Evolutionary conservation across 176 grass and related monocot genomes (phyloP), one percentile per base, ranked within the genome.

Genomic region (Thinopyrum elongatum): DNA sequence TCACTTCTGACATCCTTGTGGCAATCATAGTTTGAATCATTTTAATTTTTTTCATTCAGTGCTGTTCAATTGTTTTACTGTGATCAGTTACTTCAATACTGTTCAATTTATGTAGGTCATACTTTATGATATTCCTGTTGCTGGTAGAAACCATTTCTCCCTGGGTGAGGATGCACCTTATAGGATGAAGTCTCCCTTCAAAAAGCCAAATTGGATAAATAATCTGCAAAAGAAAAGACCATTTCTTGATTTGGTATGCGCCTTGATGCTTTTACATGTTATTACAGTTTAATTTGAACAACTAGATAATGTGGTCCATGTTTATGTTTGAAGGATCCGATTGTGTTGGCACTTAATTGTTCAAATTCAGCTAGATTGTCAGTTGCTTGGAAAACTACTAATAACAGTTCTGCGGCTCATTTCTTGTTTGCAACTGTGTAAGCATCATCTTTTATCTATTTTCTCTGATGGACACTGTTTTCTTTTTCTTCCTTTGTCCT

Each of bases 311-410:
- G 65, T 76, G 29, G 15, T 89, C 69, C 31, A 57, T 17, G 31
- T 88, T 57, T 70, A 67, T 77, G 6, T 86, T 87, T 88, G 39
- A 79, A 98, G 92, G 92, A 86, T 79, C 78, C 79, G 15, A 86
- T 92, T 87, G 22, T 98, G 82, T 91, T 95, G 88, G 94, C 92
- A 26, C 90, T 98, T 86, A 98, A 95, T 71, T 98, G 96, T 86
- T 90, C 96, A 84, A 89, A 86, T 85, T 80, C 80, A 27, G 88
- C 92, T 86, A 92, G 82, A 58, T 19, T 81, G 39, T 77, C 86
- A 46, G 41, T 92, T 53, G 61, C 63, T 80, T 87, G 89, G 78
- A 77, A 82, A 72, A 76, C 74, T 63, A 26, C 58, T 77, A 67
- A 69, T 21, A 84, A 29, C 73, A 84, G 78, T 58, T 86, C 81